Conservation (phyloP, 495 filamentous ascomycete genomes). For the Xylaria telfairii region DNA sequence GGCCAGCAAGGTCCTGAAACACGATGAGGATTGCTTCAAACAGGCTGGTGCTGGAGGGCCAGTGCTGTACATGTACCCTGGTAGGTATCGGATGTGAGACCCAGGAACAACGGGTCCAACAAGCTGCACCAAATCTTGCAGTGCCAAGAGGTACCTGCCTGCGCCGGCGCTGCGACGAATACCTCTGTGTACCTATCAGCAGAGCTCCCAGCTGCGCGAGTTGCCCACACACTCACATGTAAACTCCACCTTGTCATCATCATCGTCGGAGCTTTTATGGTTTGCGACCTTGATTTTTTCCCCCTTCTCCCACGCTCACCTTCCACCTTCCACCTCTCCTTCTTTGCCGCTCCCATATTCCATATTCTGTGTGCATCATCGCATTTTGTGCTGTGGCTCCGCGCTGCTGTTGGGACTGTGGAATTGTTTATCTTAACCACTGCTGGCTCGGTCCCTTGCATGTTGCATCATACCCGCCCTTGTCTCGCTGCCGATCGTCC, state of each 20-base stretch:
- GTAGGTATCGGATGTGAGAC: not conserved
- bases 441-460: constrained; percentile 9
- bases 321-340: not conserved
- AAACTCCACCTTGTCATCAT: constrained; percentile 26
- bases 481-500: not conserved
- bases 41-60: constrained; percentile 4
- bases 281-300: constrained; percentile 11
- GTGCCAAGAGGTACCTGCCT: constrained; percentile 1
- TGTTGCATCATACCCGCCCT: not conserved
- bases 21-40: constrained; percentile 11
- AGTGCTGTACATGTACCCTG: not conserved
- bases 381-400: not conserved
- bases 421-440: constrained; percentile 6
- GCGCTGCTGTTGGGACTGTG: not conserved
- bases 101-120: not conserved
- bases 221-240: constrained; percentile 5
- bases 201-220: not conserved
- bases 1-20: constrained; percentile 17
- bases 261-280: constrained; percentile 14
- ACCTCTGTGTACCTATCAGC: not conserved
- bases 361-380: constrained; percentile 1
- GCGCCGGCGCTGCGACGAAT: not conserved
- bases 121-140: constrained; percentile 4
- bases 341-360: not conserved
- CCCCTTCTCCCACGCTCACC: not conserved